Evolutionary conservation across 2,329 filamentous ascomycete genomes (phyloP).

Genomic region (Calonectria crousiana): DNA sequence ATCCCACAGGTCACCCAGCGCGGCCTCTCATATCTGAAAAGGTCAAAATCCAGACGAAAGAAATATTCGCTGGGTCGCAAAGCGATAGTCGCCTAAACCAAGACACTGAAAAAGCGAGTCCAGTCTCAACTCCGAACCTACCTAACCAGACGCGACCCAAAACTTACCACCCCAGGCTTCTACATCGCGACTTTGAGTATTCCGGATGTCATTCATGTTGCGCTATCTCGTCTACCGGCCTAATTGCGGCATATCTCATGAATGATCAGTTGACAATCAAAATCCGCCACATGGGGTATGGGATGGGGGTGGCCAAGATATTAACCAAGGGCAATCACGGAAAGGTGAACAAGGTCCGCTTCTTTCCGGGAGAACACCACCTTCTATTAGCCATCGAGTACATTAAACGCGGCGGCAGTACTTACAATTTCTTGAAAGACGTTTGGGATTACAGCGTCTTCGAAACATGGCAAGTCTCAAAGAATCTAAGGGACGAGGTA

Average conservation of each 20-base stretch:
- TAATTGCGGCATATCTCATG: neutral
- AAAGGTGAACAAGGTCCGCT: neutral
- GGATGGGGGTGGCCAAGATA: neutral
- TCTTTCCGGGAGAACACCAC: neutral
- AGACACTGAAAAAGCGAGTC: neutral
- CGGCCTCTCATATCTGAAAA: neutral
- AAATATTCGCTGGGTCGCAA: neutral
- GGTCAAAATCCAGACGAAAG: neutral
- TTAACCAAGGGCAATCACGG: neutral
- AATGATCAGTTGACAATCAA: neutral
- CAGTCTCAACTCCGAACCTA: neutral
- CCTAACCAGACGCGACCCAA: neutral
- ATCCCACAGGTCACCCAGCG: neutral
- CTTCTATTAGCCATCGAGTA: neutral
- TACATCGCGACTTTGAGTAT: neutral
- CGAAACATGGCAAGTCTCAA: neutral
- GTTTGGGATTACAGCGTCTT: neutral
- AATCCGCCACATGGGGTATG: neutral
- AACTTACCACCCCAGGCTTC: neutral
- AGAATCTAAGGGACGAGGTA: neutral
- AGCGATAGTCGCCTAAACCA: neutral
- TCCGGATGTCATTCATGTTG: neutral
- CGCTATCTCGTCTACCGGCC: neutral
- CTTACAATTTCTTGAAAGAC: neutral
- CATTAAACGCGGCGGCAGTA: neutral